Base-by-base conservation (phyloP, 2,329 filamentous ascomycete genomes). In the Xylariaceae sp. region DNA sequence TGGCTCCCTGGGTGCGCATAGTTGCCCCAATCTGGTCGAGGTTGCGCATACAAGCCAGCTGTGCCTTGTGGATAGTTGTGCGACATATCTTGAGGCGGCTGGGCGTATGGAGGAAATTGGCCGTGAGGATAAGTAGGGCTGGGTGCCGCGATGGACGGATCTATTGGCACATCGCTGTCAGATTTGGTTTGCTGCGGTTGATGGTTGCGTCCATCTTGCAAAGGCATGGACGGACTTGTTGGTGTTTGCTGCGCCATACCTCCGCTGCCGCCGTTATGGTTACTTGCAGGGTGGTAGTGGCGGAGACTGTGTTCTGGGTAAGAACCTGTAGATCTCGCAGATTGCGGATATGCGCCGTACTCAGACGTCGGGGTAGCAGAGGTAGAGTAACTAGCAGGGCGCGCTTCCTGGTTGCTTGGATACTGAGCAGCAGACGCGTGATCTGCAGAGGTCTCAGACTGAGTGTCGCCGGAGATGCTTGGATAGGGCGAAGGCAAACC, bases 111-210 rank as follows among this genome's bases (percentile, higher is more conserved):
- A 58, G 90, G 92, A 69, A 95, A 94, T 66, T 86, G 83, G 52
- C 77, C 74, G 61, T 89, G 86, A 59, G 88, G 80, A 67, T 95
- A 96, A 61, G 88, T 91, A 50, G 92, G 91, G 77, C 89, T 95
- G 65, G 89, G 87, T 62, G 88, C 85, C 70, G 90, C 87, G 68
- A 96, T 95, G 69, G 90, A 94, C 64, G 91, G 90, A 94, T 96
- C 92, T 96, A 95, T 91, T 85, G 89, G 89, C 77, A 94, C 83
- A 83, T 89, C 85, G 81, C 80, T 81, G 89, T 95, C 88, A 95
- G 91, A 94, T 73, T 89, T 91, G 74, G 85, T 79, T 78, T 82
- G 77, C 69, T 79, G 76, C 74, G 80, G 78, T 75, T 84, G 85
- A 84, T 86, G 82, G 79, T 77, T 85, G 74, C 79, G 76, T 66